Percentiles rank a stretch among this genome's conserved stretches.
Conservation (phyloP, 257 asterid genomes). For the Sherardia arvensis region DNA sequence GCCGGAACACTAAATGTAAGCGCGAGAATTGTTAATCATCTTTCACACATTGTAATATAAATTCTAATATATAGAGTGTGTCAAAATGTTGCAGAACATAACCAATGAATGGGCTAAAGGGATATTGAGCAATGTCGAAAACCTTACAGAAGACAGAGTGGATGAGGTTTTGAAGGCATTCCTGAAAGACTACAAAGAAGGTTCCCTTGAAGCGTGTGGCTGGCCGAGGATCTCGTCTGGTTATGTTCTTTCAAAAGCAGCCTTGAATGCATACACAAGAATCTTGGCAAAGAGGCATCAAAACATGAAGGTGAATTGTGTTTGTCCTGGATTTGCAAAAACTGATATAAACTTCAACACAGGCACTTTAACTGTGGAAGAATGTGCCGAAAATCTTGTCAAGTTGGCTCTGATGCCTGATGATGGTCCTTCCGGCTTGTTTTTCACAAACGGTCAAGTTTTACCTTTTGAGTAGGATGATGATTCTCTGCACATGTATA, state of each 20-base stretch:
- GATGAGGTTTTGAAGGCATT: slow-evolving; percentile 27
- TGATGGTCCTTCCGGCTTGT: slow-evolving; percentile 4
- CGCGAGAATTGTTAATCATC: background rate
- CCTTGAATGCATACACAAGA: background rate
- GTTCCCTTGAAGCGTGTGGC: background rate
- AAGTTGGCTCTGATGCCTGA: background rate
- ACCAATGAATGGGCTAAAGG: slow-evolving; percentile 44
- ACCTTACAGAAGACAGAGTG: slow-evolving; percentile 36
- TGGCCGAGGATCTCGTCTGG: background rate
- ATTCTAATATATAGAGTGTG: background rate
- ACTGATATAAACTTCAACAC: background rate
- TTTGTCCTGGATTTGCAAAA: background rate
- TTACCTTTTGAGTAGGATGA: background rate
- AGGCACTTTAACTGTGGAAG: background rate
- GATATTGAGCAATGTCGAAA: slow-evolving; percentile 31
- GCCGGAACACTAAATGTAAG: slow-evolving; percentile 8
- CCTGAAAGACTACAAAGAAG: background rate
- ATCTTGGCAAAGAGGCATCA: background rate
- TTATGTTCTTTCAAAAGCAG: background rate
- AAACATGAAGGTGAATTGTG: background rate
- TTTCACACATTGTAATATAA: too few species aligned
- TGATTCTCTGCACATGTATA: too few species aligned
- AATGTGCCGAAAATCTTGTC: background rate
- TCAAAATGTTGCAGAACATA: slow-evolving; percentile 15
- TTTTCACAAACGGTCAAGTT: background rate